Evolutionary conservation across 305 asterid genomes (phyloP), one percentile per base, ranked within the genome.

Genomic region (Nicotiana rustica): DNA sequence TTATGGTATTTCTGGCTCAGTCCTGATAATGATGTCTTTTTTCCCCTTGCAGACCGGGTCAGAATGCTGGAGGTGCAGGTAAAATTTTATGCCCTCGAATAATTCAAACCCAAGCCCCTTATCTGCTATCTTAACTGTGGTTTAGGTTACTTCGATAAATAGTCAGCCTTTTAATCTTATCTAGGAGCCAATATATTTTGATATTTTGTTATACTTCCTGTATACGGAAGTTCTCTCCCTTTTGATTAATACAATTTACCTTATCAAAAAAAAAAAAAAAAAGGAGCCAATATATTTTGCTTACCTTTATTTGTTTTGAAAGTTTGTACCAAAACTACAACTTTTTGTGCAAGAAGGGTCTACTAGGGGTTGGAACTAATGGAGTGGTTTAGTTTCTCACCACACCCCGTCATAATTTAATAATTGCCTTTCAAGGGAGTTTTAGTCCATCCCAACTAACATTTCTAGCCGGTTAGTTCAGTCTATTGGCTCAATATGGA

Each of bases 1-100:
- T 44, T 44, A 2, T 75, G 65, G 65, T 75, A 75, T 49, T 49
- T 75, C 25, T 75, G 65, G 65, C 8, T 25, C 14, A 61, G 31
- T 75, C 47, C 83, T 88, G 82, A 86, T 81, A 79, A n/a, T 29
- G 19, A 47, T 78, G 38, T 19, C 62, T 75, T 62, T 77, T 76
- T 52, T 19, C 78, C 80, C 87, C 83, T 91, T 90, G 91, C 79
- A 92, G 87, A 81, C 79, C 87, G 9, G 89, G 90, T 80, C 92
- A 84, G 67, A 84, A 81, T 81, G 85, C 82, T 21, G 89, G 86
- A 61, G 90, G 80, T 75, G 80, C 80, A 75, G 80, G 80, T 75
- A 75, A 33, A 47, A 52, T 29, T 75, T 73, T 52, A 52, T 52
- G 65, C 29, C 10, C 41, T 52, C 5, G 17, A 49, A 75, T 75